These are phyloP conservation scores for Drechslerella coelobrocha DNA, from an alignment of 2,329 filamentous ascomycete genomes.

Conservation along the genomic window DNA sequence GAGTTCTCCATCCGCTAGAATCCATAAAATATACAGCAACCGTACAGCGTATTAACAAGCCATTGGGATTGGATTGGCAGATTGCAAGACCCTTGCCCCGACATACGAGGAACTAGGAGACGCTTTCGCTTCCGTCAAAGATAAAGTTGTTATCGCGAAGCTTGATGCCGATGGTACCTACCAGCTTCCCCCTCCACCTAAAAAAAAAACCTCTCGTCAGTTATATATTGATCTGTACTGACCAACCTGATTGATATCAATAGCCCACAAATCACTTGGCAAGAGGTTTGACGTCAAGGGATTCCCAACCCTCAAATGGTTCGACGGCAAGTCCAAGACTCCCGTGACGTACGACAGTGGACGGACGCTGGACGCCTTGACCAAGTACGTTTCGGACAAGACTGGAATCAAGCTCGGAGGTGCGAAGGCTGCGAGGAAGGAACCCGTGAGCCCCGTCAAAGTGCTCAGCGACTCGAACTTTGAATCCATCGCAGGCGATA, in stretches of 20 bases:
- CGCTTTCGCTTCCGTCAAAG: constrained; percentile 58
- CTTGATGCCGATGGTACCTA: constrained; percentile 81
- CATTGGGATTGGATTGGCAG: constrained; percentile 27
- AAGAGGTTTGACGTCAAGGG: constrained; percentile 88
- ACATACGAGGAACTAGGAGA: constrained; percentile 55
- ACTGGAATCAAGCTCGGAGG: constrained; percentile 78
- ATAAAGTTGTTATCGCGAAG: constrained; percentile 86
- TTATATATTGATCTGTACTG: not conserved
- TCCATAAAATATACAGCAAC: not conserved
- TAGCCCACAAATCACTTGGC: constrained; percentile 76
- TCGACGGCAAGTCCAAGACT: constrained; percentile 89
- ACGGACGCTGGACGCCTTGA: constrained; percentile 84
- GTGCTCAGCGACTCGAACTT: constrained; percentile 83
- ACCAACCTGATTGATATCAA: constrained; percentile 10
- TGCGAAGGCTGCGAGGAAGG: constrained; percentile 66
- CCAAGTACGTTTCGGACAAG: constrained; percentile 82
- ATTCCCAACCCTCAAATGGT: constrained; percentile 97
- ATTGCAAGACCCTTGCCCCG: constrained; percentile 55
- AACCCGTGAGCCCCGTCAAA: constrained; percentile 75
- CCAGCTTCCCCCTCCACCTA: not conserved
- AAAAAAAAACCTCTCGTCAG: constrained; percentile 3
- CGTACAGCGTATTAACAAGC: not conserved
- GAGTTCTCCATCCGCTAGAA: constrained; percentile 28
- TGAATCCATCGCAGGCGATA: constrained; percentile 72
- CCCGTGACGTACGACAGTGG: constrained; percentile 86